phyloP scores from a whole-genome alignment of 2,329 filamentous ascomycete genomes.

The Chaetomium sp. region DNA sequence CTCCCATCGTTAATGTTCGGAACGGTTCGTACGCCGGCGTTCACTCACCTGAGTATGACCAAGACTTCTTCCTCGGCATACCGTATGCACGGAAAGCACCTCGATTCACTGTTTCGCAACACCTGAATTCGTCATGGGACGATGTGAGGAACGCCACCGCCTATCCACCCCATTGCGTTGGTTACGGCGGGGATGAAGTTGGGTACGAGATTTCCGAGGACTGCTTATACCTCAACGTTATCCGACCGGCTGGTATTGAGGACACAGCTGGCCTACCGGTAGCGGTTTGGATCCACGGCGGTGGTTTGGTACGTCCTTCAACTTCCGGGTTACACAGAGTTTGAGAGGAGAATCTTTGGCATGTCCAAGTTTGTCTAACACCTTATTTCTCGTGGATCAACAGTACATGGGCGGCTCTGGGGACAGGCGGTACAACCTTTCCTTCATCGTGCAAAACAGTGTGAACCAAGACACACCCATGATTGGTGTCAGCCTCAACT shows the following conservation, averaged over 20 bases:
- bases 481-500: conserved; percentile 41
- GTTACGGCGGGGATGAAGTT: conserved; percentile 2
- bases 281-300: conserved; percentile 51
- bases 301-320: conserved; percentile 22
- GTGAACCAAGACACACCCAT: conserved; percentile 39
- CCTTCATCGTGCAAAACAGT: conserved; percentile 47
- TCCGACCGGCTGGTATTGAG: conserved; percentile 45
- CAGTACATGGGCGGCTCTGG: conserved; percentile 17
- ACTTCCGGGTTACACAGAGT: neutral
- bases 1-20: neutral
- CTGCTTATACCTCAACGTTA: conserved; percentile 56
- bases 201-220: conserved; percentile 38
- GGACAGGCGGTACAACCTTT: conserved; percentile 52
- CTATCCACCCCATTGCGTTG: conserved; percentile 1
- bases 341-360: too few relatives aligned
- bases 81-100: conserved; percentile 43
- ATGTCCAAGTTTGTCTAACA: neutral
- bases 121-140: conserved; percentile 11
- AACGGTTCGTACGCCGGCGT: conserved; percentile 35
- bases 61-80: conserved; percentile 49
- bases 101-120: conserved; percentile 3
- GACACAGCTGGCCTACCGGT: conserved; percentile 38
- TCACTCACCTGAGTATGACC: conserved; percentile 31
- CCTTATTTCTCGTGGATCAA: neutral
- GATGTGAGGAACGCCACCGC: conserved; percentile 2